Evolutionary conservation across 306 rosid species (phyloP), one percentile per base, ranked within the genome.

Genomic region (Malus orientalis): DNA sequence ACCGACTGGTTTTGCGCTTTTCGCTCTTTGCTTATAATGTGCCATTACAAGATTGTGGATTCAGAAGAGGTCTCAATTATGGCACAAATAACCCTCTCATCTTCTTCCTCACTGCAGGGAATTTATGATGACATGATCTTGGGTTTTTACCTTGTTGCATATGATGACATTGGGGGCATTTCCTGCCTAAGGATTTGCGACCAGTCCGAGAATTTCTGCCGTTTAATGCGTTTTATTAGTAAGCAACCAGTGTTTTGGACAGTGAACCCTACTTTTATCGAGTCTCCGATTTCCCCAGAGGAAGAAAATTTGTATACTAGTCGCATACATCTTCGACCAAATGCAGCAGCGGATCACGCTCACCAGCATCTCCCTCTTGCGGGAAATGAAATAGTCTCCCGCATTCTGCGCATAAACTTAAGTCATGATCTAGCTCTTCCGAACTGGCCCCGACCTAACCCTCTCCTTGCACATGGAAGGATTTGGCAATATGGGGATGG

Each of bases 101-200:
- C 54, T 80, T 57, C 82, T 73, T 18, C 76, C 53, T 27, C 13
- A 77, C 33, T 88, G 90, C 93, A 96, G 99, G 99, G 99, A 72
- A 81, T 96, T 71, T 85, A 90, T 82, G 88, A 82, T 68, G 97
- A 92, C 74, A 60, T 80, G 93, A 81, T 83, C 86, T 79, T 96
- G 85, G 92, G 88, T 58, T 89, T 96, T 81, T 96, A 88, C 77
- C 93, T 96, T 33, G 90, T 95, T 82, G 82, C 77, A 5, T 96
- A 96, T 81, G 99, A 96, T 71, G 97, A 89, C 74, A 81, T 91
- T 71, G 98, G 98, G 40, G 97, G 99, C 85, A 82, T 96, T 59
- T 57, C 91, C 42, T 96, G 99, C 69, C 96, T 93, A 38, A 86
- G 79, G 66, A 86, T 96, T 38, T 89, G 98, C 76, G 78, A 91